Evolutionary conservation across 139 green algal genomes (phyloP).

Genomic region (Volvox reticuliferus): DNA sequence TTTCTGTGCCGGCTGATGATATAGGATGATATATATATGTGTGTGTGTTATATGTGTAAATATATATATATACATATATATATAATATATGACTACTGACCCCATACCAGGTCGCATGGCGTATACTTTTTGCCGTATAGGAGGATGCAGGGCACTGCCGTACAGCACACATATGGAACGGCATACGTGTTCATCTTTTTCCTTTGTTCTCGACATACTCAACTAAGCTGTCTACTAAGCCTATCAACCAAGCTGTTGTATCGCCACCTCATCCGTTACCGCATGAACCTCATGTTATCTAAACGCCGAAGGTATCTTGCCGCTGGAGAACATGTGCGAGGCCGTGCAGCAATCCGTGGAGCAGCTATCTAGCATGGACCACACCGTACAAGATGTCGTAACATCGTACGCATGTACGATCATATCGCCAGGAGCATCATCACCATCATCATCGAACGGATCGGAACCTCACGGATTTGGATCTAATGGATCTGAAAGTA

Average conservation of each 20-base stretch:
- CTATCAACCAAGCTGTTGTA: not conserved
- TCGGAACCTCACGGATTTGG: not conserved
- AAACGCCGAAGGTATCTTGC: conserved; percentile 59
- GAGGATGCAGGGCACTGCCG: not conserved
- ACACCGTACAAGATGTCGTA: conserved; percentile 33
- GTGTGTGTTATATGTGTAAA: too few species aligned
- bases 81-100: too few species aligned
- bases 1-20: too few species aligned
- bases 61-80: too few species aligned
- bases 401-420: not conserved
- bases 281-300: conserved; percentile 55
- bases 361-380: conserved; percentile 36
- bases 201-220: not conserved
- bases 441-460: not conserved
- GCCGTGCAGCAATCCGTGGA: conserved; percentile 41
- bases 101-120: too few species aligned
- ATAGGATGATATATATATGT: too few species aligned
- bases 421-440: not conserved
- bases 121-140: not conserved
- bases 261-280: not conserved
- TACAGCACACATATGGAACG: not conserved
- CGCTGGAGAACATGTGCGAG: conserved; percentile 64
- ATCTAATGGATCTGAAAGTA: not conserved
- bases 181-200: not conserved
- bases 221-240: not conserved